Percentiles rank a stretch among this genome's conserved stretches.
Evolutionary conservation across 495 filamentous ascomycete genomes (phyloP).

Genomic region (Penicillium mononematosum): DNA sequence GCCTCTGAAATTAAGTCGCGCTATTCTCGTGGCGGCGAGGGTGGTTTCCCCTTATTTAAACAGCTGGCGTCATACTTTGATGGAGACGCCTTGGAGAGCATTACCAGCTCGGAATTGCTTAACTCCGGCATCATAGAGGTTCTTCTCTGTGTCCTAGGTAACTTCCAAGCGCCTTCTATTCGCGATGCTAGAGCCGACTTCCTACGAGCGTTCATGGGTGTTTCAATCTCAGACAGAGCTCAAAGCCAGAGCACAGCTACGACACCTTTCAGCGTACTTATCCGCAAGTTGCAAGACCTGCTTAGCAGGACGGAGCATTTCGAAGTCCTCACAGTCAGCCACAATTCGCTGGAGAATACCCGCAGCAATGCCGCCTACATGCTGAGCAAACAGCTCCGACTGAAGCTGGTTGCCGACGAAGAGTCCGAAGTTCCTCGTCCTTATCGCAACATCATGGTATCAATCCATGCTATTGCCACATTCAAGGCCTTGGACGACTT

Average conservation of each 20-base stretch:
- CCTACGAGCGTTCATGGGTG: slow-evolving; percentile 91
- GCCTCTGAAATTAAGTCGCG: slow-evolving; percentile 67
- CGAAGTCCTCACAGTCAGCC: slow-evolving; percentile 92
- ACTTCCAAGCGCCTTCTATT: slow-evolving; percentile 45
- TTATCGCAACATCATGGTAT: slow-evolving; percentile 93
- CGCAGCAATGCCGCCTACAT: slow-evolving; percentile 91
- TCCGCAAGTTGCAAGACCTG: slow-evolving; percentile 93
- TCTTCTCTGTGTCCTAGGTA: slow-evolving; percentile 77
- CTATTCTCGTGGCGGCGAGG: slow-evolving; percentile 56
- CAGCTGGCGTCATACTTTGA: slow-evolving; percentile 86
- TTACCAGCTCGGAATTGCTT: slow-evolving; percentile 94
- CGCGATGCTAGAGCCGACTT: slow-evolving; percentile 76
- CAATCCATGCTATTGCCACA: slow-evolving; percentile 96
- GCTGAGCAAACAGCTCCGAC: slow-evolving; percentile 91
- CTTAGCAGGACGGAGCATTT: slow-evolving; percentile 97
- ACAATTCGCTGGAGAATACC: slow-evolving; percentile 88
- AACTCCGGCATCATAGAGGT: slow-evolving; percentile 85
- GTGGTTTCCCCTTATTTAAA: slow-evolving; percentile 63
- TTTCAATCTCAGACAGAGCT: slow-evolving; percentile 58
- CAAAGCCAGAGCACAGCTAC: slow-evolving; percentile 63
- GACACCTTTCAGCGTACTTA: slow-evolving; percentile 86
- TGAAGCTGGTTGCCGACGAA: slow-evolving; percentile 87
- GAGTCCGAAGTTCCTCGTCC: slow-evolving; percentile 80
- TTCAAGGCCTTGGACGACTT: slow-evolving; percentile 98
- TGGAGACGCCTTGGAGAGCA: slow-evolving; percentile 80